A percentile compares a stretch with the other conserved stretches of the same genome.
Evolutionary conservation across 1,284 basidiomycete genomes (phyloP).

Genomic region (Ganoderma lucidum): DNA sequence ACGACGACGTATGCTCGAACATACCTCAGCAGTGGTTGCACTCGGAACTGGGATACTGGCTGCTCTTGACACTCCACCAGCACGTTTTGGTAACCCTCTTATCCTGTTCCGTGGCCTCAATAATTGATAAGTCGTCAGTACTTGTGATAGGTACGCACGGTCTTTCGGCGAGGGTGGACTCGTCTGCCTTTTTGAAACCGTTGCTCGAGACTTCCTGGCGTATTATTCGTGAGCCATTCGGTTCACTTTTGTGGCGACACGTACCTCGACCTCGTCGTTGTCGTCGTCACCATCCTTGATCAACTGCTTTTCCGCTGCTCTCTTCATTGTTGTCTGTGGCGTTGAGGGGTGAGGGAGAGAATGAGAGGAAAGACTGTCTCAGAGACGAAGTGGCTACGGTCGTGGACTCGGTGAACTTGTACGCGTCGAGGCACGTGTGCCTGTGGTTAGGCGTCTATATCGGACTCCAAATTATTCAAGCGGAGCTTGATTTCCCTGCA

Average conservation of each 20-base stretch:
- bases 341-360: neutral
- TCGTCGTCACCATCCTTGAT: conserved; percentile 60
- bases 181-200: conserved; percentile 65
- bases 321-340: conserved; percentile 60
- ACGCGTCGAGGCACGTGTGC: conserved; percentile 9
- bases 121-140: neutral
- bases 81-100: conserved; percentile 62
- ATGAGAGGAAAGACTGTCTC: neutral
- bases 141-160: conserved; percentile 48
- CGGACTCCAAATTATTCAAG: conserved; percentile 3
- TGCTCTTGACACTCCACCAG: neutral
- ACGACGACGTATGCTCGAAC: neutral
- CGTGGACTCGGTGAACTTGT: neutral
- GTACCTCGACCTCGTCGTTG: conserved; percentile 48
- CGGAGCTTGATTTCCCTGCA: neutral
- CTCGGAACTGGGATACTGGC: conserved; percentile 13
- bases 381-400: neutral
- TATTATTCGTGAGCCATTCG: neutral
- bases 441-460: neutral
- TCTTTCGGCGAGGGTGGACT: conserved; percentile 56
- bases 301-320: conserved; percentile 78
- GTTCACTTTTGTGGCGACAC: conserved; percentile 1
- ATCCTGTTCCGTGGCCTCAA: conserved; percentile 50
- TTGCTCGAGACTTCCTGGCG: conserved; percentile 51
- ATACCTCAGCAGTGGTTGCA: conserved; percentile 16